Percentiles rank a stretch among this genome's conserved stretches.
Evolutionary conservation across 768 basidiomycete genomes (phyloP).

Genomic region (Mrakia blollopis): DNA sequence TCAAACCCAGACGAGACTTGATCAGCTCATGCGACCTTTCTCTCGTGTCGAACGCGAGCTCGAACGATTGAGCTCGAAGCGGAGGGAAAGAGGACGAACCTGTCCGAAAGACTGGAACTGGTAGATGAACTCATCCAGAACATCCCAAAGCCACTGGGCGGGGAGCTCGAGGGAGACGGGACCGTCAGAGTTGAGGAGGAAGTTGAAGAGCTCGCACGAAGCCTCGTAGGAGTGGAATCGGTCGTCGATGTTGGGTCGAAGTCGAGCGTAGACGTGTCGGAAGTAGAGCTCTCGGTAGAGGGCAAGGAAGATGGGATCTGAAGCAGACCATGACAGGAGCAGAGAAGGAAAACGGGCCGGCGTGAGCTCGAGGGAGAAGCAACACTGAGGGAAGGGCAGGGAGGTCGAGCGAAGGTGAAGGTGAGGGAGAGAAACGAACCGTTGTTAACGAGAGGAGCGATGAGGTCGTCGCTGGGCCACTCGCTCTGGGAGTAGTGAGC

Average conservation of each 20-base stretch:
- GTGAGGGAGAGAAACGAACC: constrained; percentile 51
- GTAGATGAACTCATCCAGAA: constrained; percentile 61
- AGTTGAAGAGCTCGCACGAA: constrained; percentile 96
- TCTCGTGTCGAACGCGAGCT: not conserved
- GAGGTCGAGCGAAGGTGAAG: not conserved
- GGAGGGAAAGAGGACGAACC: constrained; percentile 35
- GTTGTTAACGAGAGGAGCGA: constrained; percentile 89
- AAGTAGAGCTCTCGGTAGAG: constrained; percentile 79
- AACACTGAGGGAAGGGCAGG: not conserved
- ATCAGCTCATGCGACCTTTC: not conserved
- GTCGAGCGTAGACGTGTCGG: constrained; percentile 84
- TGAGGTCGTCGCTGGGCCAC: constrained; percentile 96
- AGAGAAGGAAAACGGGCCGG: too few relatives aligned
- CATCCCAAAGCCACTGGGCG: constrained; percentile 95
- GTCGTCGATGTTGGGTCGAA: constrained; percentile 92
- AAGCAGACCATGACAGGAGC: not conserved
- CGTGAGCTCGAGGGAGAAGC: too few relatives aligned
- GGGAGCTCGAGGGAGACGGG: constrained; percentile 91
- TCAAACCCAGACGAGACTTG: not conserved
- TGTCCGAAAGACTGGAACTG: constrained; percentile 91
- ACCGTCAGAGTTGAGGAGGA: constrained; percentile 90
- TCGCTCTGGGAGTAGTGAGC: constrained; percentile 90
- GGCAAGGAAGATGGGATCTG: constrained; percentile 91
- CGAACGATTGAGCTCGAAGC: not conserved
- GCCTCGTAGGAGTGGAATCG: constrained; percentile 86